Conservation (phyloP, 805 yeast genomes). For the Ogataea methylovora region DNA sequence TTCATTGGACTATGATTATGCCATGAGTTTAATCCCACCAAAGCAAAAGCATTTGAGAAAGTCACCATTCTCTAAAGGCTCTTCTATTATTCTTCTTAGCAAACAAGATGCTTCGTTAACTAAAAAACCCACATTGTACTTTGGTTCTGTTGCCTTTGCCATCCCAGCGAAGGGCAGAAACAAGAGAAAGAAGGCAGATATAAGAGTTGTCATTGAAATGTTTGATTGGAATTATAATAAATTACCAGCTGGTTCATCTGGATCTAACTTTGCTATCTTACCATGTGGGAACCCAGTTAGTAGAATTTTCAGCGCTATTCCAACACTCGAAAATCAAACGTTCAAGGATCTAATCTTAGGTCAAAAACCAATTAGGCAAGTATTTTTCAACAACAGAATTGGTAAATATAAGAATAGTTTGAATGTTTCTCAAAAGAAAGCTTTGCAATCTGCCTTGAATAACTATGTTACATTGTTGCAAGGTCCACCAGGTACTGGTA, state of each 20-base stretch:
- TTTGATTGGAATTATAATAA: slow-evolving; percentile 1
- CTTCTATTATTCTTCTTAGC: slow-evolving; percentile 45
- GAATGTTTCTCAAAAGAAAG: slow-evolving; percentile 67
- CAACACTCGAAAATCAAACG: slow-evolving; percentile 44
- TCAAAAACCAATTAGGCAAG: slow-evolving; percentile 21
- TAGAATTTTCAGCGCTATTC: slow-evolving; percentile 61
- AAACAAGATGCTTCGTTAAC: slow-evolving; percentile 33
- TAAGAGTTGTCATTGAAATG: background rate
- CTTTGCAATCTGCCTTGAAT: slow-evolving; percentile 65
- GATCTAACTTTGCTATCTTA: slow-evolving; percentile 26
- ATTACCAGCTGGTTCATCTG: background rate
- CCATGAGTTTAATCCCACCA: slow-evolving; percentile 44
- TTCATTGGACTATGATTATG: slow-evolving; percentile 36
- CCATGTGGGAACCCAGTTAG: slow-evolving; percentile 60
- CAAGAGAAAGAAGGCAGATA: slow-evolving; percentile 4
- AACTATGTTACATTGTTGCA: slow-evolving; percentile 50
- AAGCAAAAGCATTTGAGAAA: slow-evolving; percentile 46
- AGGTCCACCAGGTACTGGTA: slow-evolving; percentile 81
- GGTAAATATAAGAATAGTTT: slow-evolving; percentile 43
- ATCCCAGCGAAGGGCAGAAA: slow-evolving; percentile 25
- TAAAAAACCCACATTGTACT: slow-evolving; percentile 42
- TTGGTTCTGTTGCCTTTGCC: slow-evolving; percentile 42
- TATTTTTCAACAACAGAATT: slow-evolving; percentile 48
- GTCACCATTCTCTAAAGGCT: slow-evolving; percentile 52
- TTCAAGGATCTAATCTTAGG: slow-evolving; percentile 30